Evolutionary conservation across 2,329 filamentous ascomycete genomes (phyloP).

Genomic region (Fusarium guadeloupense): DNA sequence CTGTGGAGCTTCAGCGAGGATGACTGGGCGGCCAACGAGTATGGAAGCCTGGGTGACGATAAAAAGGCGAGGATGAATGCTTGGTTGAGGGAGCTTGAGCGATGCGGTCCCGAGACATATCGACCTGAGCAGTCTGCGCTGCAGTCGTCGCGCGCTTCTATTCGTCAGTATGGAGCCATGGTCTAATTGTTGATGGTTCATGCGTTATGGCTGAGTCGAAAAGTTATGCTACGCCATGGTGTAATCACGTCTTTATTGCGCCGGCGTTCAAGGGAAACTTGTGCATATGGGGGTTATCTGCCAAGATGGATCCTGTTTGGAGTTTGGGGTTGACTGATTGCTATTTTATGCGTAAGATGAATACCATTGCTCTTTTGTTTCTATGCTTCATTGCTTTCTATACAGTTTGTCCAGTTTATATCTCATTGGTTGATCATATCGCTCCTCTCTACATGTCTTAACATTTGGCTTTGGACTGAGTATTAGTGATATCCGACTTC

Average conservation of each 20-base stretch:
- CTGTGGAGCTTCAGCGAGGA: constrained; percentile 48
- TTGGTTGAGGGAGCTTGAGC: constrained; percentile 45
- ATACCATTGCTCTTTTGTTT: constrained; percentile 4
- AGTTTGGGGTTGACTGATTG: constrained; percentile 8
- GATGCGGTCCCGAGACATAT: constrained; percentile 17
- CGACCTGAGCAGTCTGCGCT: constrained; percentile 27
- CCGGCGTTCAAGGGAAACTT: constrained; percentile 16
- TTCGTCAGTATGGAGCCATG: constrained; percentile 27
- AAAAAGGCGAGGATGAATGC: constrained; percentile 46
- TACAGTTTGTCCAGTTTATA: too few relatives aligned
- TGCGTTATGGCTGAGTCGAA: neutral
- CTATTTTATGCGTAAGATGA: constrained; percentile 4
- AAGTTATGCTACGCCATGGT: constrained; percentile 1
- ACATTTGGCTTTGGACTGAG: too few relatives aligned
- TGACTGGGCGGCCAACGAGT: constrained; percentile 31
- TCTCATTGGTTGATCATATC: too few relatives aligned
- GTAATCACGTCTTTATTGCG: constrained; percentile 1
- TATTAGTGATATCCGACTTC: too few relatives aligned
- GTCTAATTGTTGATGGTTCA: constrained; percentile 1
- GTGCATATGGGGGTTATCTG: neutral
- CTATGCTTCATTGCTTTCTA: too few relatives aligned
- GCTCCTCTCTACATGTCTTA: too few relatives aligned
- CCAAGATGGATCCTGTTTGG: constrained; percentile 1
- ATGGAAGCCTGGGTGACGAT: constrained; percentile 39
- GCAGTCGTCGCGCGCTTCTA: constrained; percentile 29